These are phyloP conservation scores for Prosopis cineraria DNA, from an alignment of 306 rosid species.

Conservation along the genomic window DNA sequence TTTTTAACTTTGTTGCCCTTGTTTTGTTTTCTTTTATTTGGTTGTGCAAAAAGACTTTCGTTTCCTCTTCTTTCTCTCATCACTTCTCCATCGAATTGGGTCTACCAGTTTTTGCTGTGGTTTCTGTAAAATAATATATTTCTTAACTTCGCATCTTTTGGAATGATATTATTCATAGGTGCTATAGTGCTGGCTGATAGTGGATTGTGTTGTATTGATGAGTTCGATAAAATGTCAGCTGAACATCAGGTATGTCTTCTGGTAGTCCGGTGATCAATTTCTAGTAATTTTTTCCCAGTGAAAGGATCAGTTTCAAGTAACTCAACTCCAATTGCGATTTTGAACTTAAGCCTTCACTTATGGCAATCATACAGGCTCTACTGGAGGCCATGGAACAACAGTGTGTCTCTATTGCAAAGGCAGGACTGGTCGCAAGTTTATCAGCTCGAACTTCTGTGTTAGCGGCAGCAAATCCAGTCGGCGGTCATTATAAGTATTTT, in stretches of 20 bases:
- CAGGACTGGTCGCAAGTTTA: slow-evolving; percentile 95
- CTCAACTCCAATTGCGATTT: slow-evolving; percentile 27
- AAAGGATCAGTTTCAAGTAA: slow-evolving; percentile 27
- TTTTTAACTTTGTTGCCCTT: too few relatives aligned
- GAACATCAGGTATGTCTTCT: slow-evolving; percentile 91
- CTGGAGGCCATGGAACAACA: slow-evolving; percentile 99
- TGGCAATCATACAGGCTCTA: slow-evolving; percentile 58
- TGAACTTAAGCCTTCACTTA: slow-evolving; percentile 28
- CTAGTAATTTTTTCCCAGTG: neutral
- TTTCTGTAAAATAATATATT: too few relatives aligned
- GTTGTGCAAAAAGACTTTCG: too few relatives aligned
- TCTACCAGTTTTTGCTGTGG: too few relatives aligned
- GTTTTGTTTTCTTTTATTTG: too few relatives aligned
- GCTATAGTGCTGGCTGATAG: slow-evolving; percentile 97
- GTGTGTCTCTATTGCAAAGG: slow-evolving; percentile 96
- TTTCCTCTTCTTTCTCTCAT: too few relatives aligned
- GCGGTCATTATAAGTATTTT: slow-evolving; percentile 91
- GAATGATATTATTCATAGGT: slow-evolving; percentile 51
- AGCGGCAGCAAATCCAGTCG: slow-evolving; percentile 96
- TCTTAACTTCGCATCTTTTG: slow-evolving; percentile 16
- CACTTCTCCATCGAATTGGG: too few relatives aligned
- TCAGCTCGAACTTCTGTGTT: slow-evolving; percentile 91
- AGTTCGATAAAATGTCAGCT: slow-evolving; percentile 88
- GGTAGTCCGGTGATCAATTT: slow-evolving; percentile 16
- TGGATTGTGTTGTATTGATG: slow-evolving; percentile 94